Percentiles rank a stretch among this genome's conserved stretches.
These are phyloP conservation scores for Acanthamoeba sp. DNA, from an alignment of 208 protist genomes.

Conservation along the genomic window DNA sequence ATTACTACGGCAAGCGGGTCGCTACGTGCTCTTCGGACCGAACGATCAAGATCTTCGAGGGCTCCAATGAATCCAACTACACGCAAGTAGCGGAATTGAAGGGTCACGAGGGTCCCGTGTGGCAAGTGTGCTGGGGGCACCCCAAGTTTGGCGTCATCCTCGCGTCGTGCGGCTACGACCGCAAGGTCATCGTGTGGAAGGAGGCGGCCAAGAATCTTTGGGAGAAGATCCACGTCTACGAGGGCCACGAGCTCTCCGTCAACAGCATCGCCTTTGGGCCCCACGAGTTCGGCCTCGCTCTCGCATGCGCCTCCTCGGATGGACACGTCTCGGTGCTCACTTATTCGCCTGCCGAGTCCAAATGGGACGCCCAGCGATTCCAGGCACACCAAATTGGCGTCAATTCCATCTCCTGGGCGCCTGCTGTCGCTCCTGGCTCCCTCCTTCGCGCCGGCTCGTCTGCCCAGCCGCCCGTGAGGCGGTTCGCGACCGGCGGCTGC, in stretches of 20 bases:
- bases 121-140: conserved; percentile 98
- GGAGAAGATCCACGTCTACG: conserved; percentile 86
- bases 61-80: conserved; percentile 82
- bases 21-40: conserved; percentile 98
- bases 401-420: conserved; percentile 90
- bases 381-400: conserved; percentile 86
- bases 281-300: conserved; percentile 88
- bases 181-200: conserved; percentile 97
- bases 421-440: conserved; percentile 77
- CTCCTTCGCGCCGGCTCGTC: conserved; percentile 62
- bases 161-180: conserved; percentile 98
- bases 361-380: conserved; percentile 90
- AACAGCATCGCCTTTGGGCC: conserved; percentile 90
- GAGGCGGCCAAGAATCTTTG: conserved; percentile 86
- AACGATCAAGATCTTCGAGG: conserved; percentile 96
- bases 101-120: conserved; percentile 98
- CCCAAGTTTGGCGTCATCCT: conserved; percentile 97
- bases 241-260: conserved; percentile 87
- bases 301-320: conserved; percentile 90
- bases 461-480: conserved; percentile 39
- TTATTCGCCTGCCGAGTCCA: conserved; percentile 86
- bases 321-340: conserved; percentile 86
- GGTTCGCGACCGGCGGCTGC: conserved; percentile 90
- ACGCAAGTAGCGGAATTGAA: conserved; percentile 24
- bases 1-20: conserved; percentile 98